Conservation (phyloP, 164 flowering plant genomes). For the Vitis cinerea region DNA sequence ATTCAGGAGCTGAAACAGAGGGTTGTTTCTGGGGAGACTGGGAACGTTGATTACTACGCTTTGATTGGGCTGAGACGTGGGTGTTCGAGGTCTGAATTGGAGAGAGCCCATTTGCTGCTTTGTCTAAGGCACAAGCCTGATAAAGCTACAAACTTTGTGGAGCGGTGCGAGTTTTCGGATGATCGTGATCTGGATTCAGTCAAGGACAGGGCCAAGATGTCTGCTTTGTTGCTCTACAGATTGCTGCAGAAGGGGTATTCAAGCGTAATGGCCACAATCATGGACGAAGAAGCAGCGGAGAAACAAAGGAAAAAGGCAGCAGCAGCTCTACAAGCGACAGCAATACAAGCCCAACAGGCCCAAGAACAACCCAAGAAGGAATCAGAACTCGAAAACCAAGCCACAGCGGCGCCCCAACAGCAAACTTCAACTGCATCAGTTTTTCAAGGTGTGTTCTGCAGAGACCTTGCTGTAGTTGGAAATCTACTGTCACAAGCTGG, state of each 20-base stretch:
- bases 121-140: conserved; percentile 79
- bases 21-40: conserved; percentile 62
- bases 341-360: conserved; percentile 20
- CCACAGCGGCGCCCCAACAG: background rate
- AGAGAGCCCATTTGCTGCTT: conserved; percentile 74
- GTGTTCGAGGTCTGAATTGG: conserved; percentile 82
- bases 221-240: conserved; percentile 71
- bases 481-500: conserved; percentile 68
- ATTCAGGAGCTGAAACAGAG: conserved; percentile 67
- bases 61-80: conserved; percentile 85
- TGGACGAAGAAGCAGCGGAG: conserved; percentile 78
- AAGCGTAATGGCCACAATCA: conserved; percentile 48
- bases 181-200: conserved; percentile 69
- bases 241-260: conserved; percentile 83
- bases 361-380: conserved; percentile 11
- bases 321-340: conserved; percentile 46
- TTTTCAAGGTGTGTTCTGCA: conserved; percentile 84
- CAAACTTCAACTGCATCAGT: conserved; percentile 20
- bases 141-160: conserved; percentile 56
- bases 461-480: conserved; percentile 80
- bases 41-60: conserved; percentile 76
- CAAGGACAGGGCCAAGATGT: conserved; percentile 76
- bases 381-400: background rate
- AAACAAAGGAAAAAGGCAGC: conserved; percentile 57
- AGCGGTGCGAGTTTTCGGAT: conserved; percentile 74